Evolutionary conservation across 345 rosid species (phyloP).

Genomic region (Lepidium africanum): DNA sequence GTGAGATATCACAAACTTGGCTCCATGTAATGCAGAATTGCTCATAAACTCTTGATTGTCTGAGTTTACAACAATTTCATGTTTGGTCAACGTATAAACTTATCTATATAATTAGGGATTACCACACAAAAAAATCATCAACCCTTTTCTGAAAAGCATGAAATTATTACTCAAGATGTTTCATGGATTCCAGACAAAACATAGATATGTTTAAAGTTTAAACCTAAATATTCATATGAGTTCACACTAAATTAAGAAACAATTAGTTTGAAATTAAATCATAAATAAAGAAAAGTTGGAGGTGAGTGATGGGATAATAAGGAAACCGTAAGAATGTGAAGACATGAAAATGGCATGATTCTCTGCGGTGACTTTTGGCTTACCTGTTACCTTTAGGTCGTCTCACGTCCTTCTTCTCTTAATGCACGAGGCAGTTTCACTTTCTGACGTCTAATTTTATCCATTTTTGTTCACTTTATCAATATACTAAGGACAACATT

Average conservation of each 20-base stretch:
- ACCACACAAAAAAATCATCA: too few relatives aligned
- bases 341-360: constrained; percentile 26
- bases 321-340: constrained; percentile 13
- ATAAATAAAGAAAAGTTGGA: background rate
- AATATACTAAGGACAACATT: background rate
- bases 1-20: constrained; percentile 16
- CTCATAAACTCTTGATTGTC: background rate
- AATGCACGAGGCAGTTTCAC: constrained; percentile 35
- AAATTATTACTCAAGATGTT: too few relatives aligned
- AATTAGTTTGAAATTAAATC: too few relatives aligned
- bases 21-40: constrained; percentile 13
- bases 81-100: too few relatives aligned
- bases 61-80: too few relatives aligned
- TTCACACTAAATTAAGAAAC: too few relatives aligned
- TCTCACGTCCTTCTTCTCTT: constrained; percentile 21
- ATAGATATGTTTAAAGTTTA: too few relatives aligned
- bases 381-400: constrained; percentile 5
- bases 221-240: too few relatives aligned
- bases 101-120: too few relatives aligned
- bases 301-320: background rate
- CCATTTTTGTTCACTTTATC: background rate
- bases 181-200: too few relatives aligned
- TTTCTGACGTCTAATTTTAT: constrained; percentile 6
- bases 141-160: too few relatives aligned
- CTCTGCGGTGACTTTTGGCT: constrained; percentile 10